Evolutionary conservation across 306 rosid species (phyloP).

Genomic region (Arachis hypogaea): DNA sequence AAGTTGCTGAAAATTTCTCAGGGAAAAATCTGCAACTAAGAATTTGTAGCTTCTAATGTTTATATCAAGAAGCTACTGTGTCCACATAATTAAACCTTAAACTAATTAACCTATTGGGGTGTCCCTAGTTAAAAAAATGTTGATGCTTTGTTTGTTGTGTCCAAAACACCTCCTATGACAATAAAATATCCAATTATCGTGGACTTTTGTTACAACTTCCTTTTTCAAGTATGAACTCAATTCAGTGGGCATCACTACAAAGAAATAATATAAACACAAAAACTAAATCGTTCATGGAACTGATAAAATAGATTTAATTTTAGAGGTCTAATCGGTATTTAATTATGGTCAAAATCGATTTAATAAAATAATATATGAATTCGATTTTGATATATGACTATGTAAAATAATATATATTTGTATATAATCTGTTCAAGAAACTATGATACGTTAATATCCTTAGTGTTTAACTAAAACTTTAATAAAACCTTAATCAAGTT

Average conservation of each 20-base stretch:
- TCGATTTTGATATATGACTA: too few relatives aligned
- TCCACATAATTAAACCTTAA: slow-evolving; percentile 20
- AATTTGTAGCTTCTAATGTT: slow-evolving; percentile 20
- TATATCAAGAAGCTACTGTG: background rate
- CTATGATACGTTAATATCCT: too few relatives aligned
- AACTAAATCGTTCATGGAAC: too few relatives aligned
- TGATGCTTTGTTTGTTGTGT: slow-evolving; percentile 13
- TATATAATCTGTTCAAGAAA: too few relatives aligned
- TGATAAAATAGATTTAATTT: too few relatives aligned
- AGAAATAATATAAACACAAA: background rate
- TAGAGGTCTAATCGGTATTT: too few relatives aligned
- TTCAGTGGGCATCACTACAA: background rate
- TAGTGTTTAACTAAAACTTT: too few relatives aligned
- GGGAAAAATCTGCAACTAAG: slow-evolving; percentile 37
- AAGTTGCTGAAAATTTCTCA: background rate
- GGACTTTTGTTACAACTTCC: slow-evolving; percentile 10
- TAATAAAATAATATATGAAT: too few relatives aligned
- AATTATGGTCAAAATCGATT: too few relatives aligned
- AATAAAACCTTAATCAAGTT: too few relatives aligned
- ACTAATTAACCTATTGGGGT: background rate
- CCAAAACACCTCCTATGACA: background rate
- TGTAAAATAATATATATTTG: too few relatives aligned
- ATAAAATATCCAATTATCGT: background rate
- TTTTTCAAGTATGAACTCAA: background rate
- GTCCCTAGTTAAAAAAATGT: background rate